These are phyloP conservation scores for Bipolaris zeicola DNA, from an alignment of 2,329 filamentous ascomycete species.

Conservation along the genomic window DNA sequence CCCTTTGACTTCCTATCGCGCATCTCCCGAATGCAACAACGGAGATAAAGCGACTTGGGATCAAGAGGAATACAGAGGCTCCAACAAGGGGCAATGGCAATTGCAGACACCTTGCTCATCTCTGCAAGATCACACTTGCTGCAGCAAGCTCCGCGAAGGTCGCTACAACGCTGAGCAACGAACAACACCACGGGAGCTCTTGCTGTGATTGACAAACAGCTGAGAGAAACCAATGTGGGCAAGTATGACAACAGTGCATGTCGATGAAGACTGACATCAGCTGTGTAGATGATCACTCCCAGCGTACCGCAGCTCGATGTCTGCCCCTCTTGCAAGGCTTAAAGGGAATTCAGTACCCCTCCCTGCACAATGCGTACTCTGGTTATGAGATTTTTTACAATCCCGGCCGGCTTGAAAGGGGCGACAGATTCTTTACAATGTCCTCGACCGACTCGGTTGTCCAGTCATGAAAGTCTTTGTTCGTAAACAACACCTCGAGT, in stretches of 20 bases:
- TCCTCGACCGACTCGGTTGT: neutral
- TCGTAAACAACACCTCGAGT: neutral
- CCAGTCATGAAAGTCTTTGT: neutral
- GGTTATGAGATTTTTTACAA: neutral
- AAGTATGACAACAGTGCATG: neutral
- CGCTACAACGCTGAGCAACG: neutral
- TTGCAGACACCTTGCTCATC: neutral
- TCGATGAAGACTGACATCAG: neutral
- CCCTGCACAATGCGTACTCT: neutral
- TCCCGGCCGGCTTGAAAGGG: neutral
- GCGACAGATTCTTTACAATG: neutral
- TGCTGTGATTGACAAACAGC: neutral
- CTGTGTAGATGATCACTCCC: neutral
- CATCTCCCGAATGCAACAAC: neutral
- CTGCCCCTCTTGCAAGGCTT: constrained; percentile 1
- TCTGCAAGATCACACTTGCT: neutral
- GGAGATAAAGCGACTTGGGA: neutral
- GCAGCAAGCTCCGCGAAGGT: neutral
- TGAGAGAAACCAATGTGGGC: neutral
- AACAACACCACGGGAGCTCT: neutral
- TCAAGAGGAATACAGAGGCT: too few species aligned
- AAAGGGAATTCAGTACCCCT: neutral
- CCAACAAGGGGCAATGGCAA: neutral
- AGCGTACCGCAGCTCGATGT: neutral
- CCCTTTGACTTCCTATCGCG: neutral